Conservation (phyloP, 768 basidiomycete species). For the Omphalotus guepiniiformis region DNA sequence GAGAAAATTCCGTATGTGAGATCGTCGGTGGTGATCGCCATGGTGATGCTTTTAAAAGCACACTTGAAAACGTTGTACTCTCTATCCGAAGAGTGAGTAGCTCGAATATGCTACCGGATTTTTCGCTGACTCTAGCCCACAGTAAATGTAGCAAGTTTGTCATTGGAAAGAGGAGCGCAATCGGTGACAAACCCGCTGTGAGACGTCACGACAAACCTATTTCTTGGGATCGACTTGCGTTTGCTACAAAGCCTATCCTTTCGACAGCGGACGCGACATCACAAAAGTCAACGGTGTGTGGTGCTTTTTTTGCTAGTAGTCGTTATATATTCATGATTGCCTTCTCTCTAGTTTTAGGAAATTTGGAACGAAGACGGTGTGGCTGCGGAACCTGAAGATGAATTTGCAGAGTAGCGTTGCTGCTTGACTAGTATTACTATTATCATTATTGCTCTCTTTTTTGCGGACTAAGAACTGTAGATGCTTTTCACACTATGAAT, state of each 20-base stretch:
- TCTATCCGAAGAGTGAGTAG: conserved; percentile 84
- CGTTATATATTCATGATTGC: neutral
- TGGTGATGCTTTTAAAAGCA: conserved; percentile 84
- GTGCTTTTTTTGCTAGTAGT: neutral
- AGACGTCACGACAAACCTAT: conserved; percentile 60
- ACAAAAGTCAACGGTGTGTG: conserved; percentile 64
- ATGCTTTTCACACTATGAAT: no score
- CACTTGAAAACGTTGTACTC: conserved; percentile 82
- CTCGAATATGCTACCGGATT: conserved; percentile 6
- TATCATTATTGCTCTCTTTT: no score
- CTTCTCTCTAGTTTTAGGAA: conserved; percentile 53
- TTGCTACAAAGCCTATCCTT: conserved; percentile 53
- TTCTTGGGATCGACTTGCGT: conserved; percentile 72
- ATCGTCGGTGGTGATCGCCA: conserved; percentile 72
- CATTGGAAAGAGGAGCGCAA: conserved; percentile 82
- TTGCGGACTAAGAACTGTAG: no score
- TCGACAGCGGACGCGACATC: conserved; percentile 55
- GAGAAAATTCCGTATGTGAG: conserved; percentile 41
- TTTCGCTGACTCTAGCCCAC: neutral
- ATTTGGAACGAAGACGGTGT: conserved; percentile 84
- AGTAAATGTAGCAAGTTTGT: conserved; percentile 93
- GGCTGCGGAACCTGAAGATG: conserved; percentile 58
- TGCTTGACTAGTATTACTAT: no score
- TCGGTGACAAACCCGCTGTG: conserved; percentile 78
- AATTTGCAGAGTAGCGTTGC: conserved; percentile 22